Conservation (phyloP, 768 basidiomycete species). For the Asterophora lycoperdoides region DNA sequence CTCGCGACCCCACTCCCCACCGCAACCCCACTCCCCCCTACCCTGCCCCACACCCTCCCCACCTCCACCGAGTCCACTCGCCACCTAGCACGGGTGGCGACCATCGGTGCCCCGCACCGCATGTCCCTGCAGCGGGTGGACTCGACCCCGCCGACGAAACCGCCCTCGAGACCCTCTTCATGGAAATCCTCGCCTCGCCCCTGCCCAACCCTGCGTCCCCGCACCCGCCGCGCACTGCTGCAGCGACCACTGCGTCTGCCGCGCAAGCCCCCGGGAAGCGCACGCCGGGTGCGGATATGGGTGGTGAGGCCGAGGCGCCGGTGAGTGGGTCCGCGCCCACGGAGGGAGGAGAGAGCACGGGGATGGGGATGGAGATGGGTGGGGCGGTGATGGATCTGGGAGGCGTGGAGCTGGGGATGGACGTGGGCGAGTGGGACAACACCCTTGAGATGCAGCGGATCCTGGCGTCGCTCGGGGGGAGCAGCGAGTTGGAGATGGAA, state of each 20-base stretch:
- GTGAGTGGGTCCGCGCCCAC: slow-evolving; percentile 1
- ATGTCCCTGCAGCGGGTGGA: slow-evolving; percentile 96
- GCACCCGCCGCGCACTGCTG: slow-evolving; percentile 20
- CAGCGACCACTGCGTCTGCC: slow-evolving; percentile 13
- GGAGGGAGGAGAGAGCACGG: too few relatives aligned
- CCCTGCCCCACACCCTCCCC: slow-evolving; percentile 21
- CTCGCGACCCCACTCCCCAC: slow-evolving; percentile 27
- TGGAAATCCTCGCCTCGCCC: slow-evolving; percentile 62
- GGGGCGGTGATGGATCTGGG: slow-evolving; percentile 5
- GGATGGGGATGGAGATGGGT: slow-evolving; percentile 11
- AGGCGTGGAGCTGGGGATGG: not conserved
- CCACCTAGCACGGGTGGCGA: slow-evolving; percentile 99
- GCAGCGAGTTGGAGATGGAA: slow-evolving; percentile 2
- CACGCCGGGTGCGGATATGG: slow-evolving; percentile 5
- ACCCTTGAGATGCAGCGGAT: slow-evolving; percentile 19
- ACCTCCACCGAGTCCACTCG: slow-evolving; percentile 64
- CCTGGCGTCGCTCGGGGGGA: slow-evolving; percentile 15
- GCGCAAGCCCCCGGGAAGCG: slow-evolving; percentile 12
- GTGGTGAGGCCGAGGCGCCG: slow-evolving; percentile 3
- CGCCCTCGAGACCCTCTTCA: slow-evolving; percentile 64
- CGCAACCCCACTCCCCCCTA: slow-evolving; percentile 32
- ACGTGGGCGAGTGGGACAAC: slow-evolving; percentile 4
- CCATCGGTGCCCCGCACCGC: slow-evolving; percentile 51
- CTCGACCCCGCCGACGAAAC: slow-evolving; percentile 59
- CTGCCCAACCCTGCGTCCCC: slow-evolving; percentile 27